A percentile compares a stretch with the other conserved stretches of the same genome.
phyloP scores from a whole-genome alignment of 371 early-diverging fungal species.

The Circinella umbellata region DNA sequence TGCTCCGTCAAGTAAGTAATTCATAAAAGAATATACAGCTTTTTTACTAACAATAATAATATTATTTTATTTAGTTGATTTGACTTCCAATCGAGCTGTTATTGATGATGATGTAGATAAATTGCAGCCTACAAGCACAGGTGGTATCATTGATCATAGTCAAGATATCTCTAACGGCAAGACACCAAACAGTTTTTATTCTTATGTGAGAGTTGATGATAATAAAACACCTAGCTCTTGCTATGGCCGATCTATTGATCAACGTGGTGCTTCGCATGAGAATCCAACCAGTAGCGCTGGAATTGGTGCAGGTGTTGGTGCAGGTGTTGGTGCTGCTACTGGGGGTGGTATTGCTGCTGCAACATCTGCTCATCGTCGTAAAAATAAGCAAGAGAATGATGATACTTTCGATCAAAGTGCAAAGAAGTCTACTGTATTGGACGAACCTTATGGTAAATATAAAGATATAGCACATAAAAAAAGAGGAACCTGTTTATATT shows the following conservation, averaged over 20 bases:
- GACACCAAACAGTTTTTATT: background rate
- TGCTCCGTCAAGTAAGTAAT: no score
- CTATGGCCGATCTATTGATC: constrained; percentile 2
- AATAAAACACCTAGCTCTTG: background rate
- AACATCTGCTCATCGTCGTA: background rate
- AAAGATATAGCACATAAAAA: background rate
- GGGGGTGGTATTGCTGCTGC: background rate
- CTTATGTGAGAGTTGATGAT: background rate
- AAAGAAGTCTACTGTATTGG: background rate
- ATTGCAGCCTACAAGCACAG: no score
- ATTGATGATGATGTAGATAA: constrained; percentile 5
- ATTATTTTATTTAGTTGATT: background rate
- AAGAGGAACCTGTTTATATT: no score
- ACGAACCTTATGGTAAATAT: background rate
- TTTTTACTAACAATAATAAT: no score
- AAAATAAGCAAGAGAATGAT: background rate
- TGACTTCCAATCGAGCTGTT: background rate
- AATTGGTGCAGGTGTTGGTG: constrained; percentile 8
- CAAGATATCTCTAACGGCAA: constrained; percentile 1
- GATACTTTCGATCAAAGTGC: background rate
- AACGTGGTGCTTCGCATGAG: background rate
- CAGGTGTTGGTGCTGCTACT: constrained; percentile 1
- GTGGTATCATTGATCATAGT: background rate
- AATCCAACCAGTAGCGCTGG: background rate
- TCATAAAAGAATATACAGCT: no score